Evolutionary conservation across 164 flowering plant genomes (phyloP).

Genomic region (Magnolia officinalis): DNA sequence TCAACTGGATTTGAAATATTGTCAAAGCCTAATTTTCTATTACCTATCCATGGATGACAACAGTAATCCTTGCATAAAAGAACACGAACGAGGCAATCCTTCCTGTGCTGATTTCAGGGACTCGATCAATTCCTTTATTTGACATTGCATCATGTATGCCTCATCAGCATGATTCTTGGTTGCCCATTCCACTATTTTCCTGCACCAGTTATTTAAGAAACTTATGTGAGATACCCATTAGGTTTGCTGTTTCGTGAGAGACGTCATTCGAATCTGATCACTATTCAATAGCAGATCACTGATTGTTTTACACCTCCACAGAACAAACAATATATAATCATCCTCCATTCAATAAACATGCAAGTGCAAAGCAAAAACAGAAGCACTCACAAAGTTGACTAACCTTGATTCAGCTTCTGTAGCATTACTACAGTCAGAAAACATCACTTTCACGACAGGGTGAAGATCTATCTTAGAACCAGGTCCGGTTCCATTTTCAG

Average conservation of each 20-base stretch:
- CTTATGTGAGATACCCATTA: not conserved
- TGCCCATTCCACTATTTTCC: conserved; percentile 29
- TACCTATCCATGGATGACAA: conserved; percentile 26
- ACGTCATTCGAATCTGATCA: not conserved
- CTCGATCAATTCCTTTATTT: conserved; percentile 19
- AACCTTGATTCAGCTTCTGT: conserved; percentile 53
- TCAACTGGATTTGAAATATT: no score
- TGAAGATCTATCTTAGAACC: conserved; percentile 35
- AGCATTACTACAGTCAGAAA: conserved; percentile 42
- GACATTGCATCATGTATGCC: conserved; percentile 27
- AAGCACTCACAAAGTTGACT: not conserved
- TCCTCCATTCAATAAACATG: not conserved
- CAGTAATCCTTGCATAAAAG: conserved; percentile 25
- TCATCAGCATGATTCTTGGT: conserved; percentile 29
- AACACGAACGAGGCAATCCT: conserved; percentile 23
- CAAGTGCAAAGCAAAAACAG: not conserved
- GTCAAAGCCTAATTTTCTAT: not conserved
- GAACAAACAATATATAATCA: no score
- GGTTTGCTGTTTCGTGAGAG: not conserved
- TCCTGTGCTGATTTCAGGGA: conserved; percentile 21
- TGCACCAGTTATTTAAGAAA: conserved; percentile 12
- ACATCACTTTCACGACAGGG: conserved; percentile 77
- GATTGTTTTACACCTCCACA: no score
- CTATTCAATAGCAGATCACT: not conserved
- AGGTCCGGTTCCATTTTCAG: conserved; percentile 26